Evolutionary conservation across 2,329 filamentous ascomycete species (phyloP), one percentile per base, ranked within the genome.

Genomic region (Lecanicillium sp.): DNA sequence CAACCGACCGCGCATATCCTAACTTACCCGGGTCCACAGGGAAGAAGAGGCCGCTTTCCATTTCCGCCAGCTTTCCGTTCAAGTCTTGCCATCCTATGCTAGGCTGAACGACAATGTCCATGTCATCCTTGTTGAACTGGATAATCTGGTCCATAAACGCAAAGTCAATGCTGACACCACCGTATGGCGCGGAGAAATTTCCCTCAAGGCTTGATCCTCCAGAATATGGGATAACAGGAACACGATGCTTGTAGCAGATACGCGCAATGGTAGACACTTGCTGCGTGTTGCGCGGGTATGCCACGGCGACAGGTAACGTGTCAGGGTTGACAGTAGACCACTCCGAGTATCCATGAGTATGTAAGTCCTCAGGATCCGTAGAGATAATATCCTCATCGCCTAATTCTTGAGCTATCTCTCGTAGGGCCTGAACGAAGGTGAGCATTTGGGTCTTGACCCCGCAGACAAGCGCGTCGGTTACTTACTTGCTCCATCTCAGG

Each of bases 91-190:
- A 96, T n/a, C 84, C 82, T 9, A 96, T 81, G 6, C 84, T 85
- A 3, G 89, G 89, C 58, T 96, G 89, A 3, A 96, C 87, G 4
- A 94, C 85, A 36, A 95, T 72, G 51, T 96, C 89, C 84, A 95
- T 87, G 57, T 95, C 89, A 4, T 86, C 82, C 49, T 84, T 81
- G 57, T 94, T 84, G 41, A 95, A 70, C 39, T 80, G 70, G 20
- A 96, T 50, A 18, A 95, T 83, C 51, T 80, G 69, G 57, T 94
- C 83, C 89, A 96, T 96, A 53, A 77, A 78, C 1, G 79, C 77
- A 57, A 96, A 96, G 55, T 96, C 89, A 36, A 96, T 84, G 48
- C 85, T 90, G 54, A 96, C 77, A 11, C 89, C 89, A 11, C 88
- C 88, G 54, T 81, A 84, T 0, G 87, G 87, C 12, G 88, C 86